Evolutionary conservation across 2,329 filamentous ascomycete genomes (phyloP).

Genomic region (Fusarium coicis): DNA sequence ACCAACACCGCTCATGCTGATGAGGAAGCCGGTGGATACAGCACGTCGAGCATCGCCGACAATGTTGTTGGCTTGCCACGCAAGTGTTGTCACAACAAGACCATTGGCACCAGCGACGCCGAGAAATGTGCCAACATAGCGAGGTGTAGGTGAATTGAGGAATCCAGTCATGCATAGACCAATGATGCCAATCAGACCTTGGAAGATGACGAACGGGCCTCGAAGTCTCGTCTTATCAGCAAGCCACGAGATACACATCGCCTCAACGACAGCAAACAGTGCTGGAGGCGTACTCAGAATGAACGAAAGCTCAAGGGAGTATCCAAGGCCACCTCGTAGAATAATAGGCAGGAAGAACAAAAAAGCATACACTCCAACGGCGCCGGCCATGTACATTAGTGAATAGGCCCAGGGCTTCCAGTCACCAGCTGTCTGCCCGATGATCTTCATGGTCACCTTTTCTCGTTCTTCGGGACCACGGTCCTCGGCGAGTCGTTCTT

Average conservation of each 20-base stretch:
- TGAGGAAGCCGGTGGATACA: slow-evolving; percentile 24
- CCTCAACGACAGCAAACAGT: slow-evolving; percentile 15
- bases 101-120: slow-evolving; percentile 27
- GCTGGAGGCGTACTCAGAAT: slow-evolving; percentile 16
- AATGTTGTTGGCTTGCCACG: slow-evolving; percentile 32
- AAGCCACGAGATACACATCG: slow-evolving; percentile 26
- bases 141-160: slow-evolving; percentile 7
- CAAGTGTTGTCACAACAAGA: slow-evolving; percentile 5
- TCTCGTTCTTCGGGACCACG: slow-evolving; percentile 25
- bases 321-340: slow-evolving; percentile 15
- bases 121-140: slow-evolving; percentile 23
- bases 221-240: slow-evolving; percentile 20
- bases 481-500: slow-evolving; percentile 3
- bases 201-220: slow-evolving; percentile 25
- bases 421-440: slow-evolving; percentile 5
- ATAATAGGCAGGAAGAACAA: slow-evolving; percentile 22
- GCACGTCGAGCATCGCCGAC: slow-evolving; percentile 22
- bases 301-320: slow-evolving; percentile 19
- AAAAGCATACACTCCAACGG: slow-evolving; percentile 26
- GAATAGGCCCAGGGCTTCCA: slow-evolving; percentile 35
- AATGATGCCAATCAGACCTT: slow-evolving; percentile 23
- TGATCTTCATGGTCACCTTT: slow-evolving; percentile 2
- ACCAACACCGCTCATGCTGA: slow-evolving; percentile 27
- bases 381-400: slow-evolving; percentile 29
- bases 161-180: slow-evolving; percentile 28